These are phyloP conservation scores for Apophysomyces elegans DNA, from an alignment of 371 early-diverging fungal species.

Conservation along the genomic window DNA sequence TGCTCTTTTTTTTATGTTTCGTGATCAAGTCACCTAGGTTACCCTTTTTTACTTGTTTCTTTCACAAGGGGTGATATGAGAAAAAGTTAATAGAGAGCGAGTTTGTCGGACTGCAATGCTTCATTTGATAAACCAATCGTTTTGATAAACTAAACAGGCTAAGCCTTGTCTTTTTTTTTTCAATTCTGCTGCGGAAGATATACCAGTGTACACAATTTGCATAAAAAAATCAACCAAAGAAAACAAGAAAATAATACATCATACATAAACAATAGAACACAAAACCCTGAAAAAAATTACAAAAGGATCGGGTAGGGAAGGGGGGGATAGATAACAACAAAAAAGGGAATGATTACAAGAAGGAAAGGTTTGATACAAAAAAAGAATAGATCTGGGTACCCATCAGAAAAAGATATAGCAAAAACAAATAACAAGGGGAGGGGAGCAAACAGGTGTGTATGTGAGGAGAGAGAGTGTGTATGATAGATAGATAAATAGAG, in stretches of 20 bases:
- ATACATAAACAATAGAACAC: slow-evolving; percentile 6
- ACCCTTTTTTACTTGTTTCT: no score
- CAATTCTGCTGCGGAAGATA: neutral
- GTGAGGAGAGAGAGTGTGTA: no score
- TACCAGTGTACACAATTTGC: neutral
- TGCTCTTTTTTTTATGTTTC: no score
- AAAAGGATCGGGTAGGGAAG: slow-evolving; percentile 7
- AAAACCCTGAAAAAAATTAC: slow-evolving; percentile 4
- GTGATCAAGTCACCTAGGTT: no score
- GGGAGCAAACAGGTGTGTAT: neutral
- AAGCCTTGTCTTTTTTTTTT: neutral
- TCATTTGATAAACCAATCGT: neutral
- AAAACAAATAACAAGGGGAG: neutral
- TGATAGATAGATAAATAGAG: no score
- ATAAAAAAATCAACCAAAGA: neutral
- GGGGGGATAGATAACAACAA: neutral
- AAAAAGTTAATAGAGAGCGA: no score
- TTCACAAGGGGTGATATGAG: no score
- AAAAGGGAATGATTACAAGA: slow-evolving; percentile 3
- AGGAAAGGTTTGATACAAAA: slow-evolving; percentile 12
- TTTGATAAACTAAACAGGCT: neutral
- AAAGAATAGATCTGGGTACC: slow-evolving; percentile 5
- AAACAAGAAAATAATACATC: neutral
- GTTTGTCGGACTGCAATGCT: no score
- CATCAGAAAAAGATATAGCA: neutral